These are phyloP conservation scores for Hanseniaspora thailandica DNA, from an alignment of 805 yeast genomes.

Conservation along the genomic window DNA sequence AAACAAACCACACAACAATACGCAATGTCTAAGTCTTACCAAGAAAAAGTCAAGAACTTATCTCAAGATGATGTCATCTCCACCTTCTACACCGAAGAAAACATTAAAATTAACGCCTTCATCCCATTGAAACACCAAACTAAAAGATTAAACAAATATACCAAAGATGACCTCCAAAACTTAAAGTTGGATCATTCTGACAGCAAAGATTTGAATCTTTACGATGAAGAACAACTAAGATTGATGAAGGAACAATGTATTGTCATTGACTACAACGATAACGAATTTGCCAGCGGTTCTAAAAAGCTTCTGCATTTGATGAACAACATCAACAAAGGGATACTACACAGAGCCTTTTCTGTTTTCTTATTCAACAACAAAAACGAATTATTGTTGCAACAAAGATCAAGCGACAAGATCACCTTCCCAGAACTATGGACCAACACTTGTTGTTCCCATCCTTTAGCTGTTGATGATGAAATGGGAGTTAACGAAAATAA, in stretches of 20 bases:
- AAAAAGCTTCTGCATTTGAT: constrained; percentile 82
- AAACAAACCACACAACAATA: background rate
- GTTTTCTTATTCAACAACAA: constrained; percentile 81
- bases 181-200: constrained; percentile 20
- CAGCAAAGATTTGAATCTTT: constrained; percentile 50
- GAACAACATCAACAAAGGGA: constrained; percentile 74
- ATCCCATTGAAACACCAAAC: constrained; percentile 38
- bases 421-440: constrained; percentile 98
- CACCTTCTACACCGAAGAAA: constrained; percentile 45
- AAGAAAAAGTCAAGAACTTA: constrained; percentile 6
- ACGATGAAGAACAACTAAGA: constrained; percentile 86
- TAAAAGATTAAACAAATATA: constrained; percentile 46
- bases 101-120: constrained; percentile 46
- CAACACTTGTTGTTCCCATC: constrained; percentile 97
- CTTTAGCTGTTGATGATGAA: constrained; percentile 72
- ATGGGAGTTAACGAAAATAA: constrained; percentile 41
- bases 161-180: constrained; percentile 23
- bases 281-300: constrained; percentile 84
- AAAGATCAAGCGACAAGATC: constrained; percentile 91
- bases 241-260: constrained; percentile 95
- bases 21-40: constrained; percentile 8
- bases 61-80: constrained; percentile 18
- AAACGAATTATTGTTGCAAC: constrained; percentile 72
- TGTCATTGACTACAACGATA: constrained; percentile 77
- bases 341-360: constrained; percentile 89